Base-by-base conservation (phyloP, 257 asterid species). In the Solanum sitiens region DNA sequence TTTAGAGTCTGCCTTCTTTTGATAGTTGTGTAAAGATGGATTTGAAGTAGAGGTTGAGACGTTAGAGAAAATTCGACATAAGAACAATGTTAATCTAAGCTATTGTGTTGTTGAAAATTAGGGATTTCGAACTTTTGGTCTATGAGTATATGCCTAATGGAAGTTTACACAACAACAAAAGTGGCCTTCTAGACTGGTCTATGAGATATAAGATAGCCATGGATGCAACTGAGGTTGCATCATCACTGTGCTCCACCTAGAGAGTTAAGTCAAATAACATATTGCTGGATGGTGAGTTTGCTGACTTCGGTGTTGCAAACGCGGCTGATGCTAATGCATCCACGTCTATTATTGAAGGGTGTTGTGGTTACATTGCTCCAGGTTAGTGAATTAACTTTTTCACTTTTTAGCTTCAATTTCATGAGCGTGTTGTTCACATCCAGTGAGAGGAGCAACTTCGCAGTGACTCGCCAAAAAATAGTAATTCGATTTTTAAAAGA, bases 321-420 rank as follows among this genome's bases (percentile, higher is more conserved):
- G 95, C 70, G 21, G 94, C 95, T 18, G 97, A 95, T 89, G 87
- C 90, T 1, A 93, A 84, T 83, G 95, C 93, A 27, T 94, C 98
- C 30, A 95, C 95, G 99, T 97, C 98, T 20, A 97, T 91, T 21
- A 97, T 97, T 89, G 99, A 98, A 23, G 98, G 99, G 7, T 97
- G 98, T 80, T 93, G 98, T 76, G 99, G 99, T 15, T 97, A 97
- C 89, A 97, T 97, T 80, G 98, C 98, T 15, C 99, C 99, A 90
- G 98, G 99, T 97, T 15, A 65, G 50, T 85, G 9, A 27, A 85
- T 39, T 47, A 42, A 86, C 71, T 40, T 67, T 42, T 27, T 11
- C 83, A 76, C 20, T 39, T 75, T 75, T 53, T 59, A 23, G 83
- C 23, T 75, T 40, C 30, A 75, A 23, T 70, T 86, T 68, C 68